Evolutionary conservation across 192 early-diverging fungal species (phyloP).

Genomic region (Geranomyces variabilis): DNA sequence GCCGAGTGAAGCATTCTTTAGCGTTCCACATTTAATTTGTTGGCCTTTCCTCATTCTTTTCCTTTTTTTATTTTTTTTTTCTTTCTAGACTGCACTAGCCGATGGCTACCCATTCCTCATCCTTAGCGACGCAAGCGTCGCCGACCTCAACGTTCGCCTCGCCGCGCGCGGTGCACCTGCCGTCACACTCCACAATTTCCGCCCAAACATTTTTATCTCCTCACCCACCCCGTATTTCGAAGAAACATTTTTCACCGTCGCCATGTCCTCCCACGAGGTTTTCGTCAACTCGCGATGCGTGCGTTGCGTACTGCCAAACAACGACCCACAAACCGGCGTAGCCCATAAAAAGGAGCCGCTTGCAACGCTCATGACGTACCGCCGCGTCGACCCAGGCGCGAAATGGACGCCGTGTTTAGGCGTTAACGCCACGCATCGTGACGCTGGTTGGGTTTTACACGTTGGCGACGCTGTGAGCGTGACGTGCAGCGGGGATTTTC

Average conservation of each 20-base stretch:
- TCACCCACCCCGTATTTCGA: slow-evolving; percentile 63
- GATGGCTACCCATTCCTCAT: slow-evolving; percentile 78
- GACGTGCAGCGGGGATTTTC: slow-evolving; percentile 16
- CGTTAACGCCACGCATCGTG: slow-evolving; percentile 39
- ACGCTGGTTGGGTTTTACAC: slow-evolving; percentile 17
- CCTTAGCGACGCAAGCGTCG: slow-evolving; percentile 58
- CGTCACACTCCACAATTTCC: slow-evolving; percentile 59
- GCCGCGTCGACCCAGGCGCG: slow-evolving; percentile 41
- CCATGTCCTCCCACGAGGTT: slow-evolving; percentile 37
- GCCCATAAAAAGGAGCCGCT: slow-evolving; percentile 30
- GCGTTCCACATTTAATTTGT: too few relatives aligned
- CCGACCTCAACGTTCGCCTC: slow-evolving; percentile 65
- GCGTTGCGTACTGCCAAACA: slow-evolving; percentile 46
- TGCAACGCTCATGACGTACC: slow-evolving; percentile 36
- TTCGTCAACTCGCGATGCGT: slow-evolving; percentile 43
- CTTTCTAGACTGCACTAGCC: slow-evolving; percentile 71
- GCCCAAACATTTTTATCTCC: slow-evolving; percentile 74
- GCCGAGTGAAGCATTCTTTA: too few relatives aligned
- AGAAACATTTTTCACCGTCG: slow-evolving; percentile 67
- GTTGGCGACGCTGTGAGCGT: slow-evolving; percentile 43
- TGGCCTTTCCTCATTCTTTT: neutral
- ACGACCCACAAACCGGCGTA: slow-evolving; percentile 39
- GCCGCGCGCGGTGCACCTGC: slow-evolving; percentile 15
- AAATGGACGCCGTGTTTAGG: slow-evolving; percentile 48
- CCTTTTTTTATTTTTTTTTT: slow-evolving; percentile 23